These are phyloP conservation scores for Phytophthora agathidicida DNA, from an alignment of 352 stramenopile species.

Conservation along the genomic window DNA sequence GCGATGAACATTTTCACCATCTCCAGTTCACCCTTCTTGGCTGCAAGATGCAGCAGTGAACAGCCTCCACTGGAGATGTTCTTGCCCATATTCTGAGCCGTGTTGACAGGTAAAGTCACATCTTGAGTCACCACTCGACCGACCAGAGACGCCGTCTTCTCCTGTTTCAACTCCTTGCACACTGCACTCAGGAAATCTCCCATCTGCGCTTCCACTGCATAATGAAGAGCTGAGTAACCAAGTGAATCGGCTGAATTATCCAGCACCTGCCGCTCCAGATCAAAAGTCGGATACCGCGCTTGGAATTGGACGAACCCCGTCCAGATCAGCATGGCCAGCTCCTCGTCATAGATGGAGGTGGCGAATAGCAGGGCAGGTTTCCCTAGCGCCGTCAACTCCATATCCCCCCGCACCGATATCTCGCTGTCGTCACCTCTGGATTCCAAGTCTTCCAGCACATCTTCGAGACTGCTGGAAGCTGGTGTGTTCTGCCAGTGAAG, in stretches of 20 bases:
- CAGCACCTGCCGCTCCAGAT: constrained; percentile 66
- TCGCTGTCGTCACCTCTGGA: constrained; percentile 11
- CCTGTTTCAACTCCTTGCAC: constrained; percentile 31
- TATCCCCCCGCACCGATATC: constrained; percentile 20
- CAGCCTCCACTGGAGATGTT: constrained; percentile 77
- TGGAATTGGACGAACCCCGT: constrained; percentile 58
- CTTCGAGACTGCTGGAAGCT: constrained; percentile 25
- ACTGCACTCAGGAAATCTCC: constrained; percentile 43
- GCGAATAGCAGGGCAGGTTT: constrained; percentile 83
- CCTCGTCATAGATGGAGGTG: constrained; percentile 86
- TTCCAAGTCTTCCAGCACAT: constrained; percentile 46
- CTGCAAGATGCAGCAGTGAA: constrained; percentile 74
- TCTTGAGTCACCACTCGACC: constrained; percentile 56
- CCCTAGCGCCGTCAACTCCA: constrained; percentile 70
- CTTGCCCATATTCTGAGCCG: constrained; percentile 63
- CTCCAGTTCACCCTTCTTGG: constrained; percentile 57
- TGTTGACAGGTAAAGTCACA: constrained; percentile 69
- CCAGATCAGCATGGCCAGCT: constrained; percentile 73
- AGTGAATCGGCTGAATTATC: constrained; percentile 75
- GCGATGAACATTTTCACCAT: constrained; percentile 56
- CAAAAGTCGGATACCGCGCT: constrained; percentile 36
- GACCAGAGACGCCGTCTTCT: constrained; percentile 19
- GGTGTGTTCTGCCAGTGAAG: constrained; percentile 52
- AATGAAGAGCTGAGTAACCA: constrained; percentile 75
- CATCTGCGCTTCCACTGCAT: constrained; percentile 82